Conservation (phyloP, 1,284 basidiomycete genomes). For the Gymnopus androsaceus region DNA sequence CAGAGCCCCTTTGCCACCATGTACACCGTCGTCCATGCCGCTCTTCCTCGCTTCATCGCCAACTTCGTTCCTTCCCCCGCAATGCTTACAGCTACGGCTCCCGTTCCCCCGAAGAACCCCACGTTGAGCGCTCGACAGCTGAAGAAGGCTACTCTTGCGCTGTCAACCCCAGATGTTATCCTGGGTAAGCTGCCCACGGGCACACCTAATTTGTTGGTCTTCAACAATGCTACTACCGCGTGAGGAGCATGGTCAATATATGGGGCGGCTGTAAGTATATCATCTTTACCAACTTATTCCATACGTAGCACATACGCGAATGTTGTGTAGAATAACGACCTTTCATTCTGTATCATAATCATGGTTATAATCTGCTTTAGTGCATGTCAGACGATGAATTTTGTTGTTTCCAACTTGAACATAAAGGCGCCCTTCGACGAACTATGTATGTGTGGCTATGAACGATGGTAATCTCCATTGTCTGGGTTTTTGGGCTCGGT, state of each 20-base stretch:
- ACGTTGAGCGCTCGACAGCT: constrained; percentile 70
- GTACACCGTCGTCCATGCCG: constrained; percentile 55
- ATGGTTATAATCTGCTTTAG: no score
- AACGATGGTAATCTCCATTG: no score
- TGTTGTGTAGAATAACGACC: constrained; percentile 2
- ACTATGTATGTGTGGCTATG: no score
- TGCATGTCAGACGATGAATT: no score
- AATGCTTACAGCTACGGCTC: constrained; percentile 45
- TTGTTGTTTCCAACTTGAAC: no score
- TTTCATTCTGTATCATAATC: constrained; percentile 5
- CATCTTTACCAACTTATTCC: not conserved
- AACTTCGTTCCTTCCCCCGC: constrained; percentile 60
- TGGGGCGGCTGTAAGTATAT: not conserved
- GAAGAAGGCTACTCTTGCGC: constrained; percentile 70
- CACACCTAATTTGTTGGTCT: constrained; percentile 75
- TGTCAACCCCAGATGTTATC: constrained; percentile 62
- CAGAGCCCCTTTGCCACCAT: constrained; percentile 35
- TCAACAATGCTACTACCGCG: constrained; percentile 75
- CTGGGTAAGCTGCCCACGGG: constrained; percentile 45
- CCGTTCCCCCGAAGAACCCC: constrained; percentile 47
- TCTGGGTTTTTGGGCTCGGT: no score
- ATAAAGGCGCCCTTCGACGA: no score
- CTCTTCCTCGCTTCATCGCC: constrained; percentile 61
- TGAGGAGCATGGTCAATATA: not conserved
- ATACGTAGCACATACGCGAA: not conserved